Conservation (phyloP, 139 green algal genomes). For the Tetradesmus obliquus region DNA sequence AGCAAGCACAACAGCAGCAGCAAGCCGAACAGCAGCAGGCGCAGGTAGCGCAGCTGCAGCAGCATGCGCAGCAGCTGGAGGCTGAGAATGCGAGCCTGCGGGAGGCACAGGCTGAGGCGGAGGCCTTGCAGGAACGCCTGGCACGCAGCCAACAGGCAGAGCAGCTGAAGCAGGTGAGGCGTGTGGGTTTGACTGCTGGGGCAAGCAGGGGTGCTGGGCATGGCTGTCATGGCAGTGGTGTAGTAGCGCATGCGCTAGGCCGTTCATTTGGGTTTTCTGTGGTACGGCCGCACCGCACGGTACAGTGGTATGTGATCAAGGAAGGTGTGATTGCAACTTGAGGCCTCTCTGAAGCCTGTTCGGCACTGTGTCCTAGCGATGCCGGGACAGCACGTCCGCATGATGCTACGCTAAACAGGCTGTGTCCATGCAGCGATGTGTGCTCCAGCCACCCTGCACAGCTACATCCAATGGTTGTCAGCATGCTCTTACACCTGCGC, state of each 20-base stretch:
- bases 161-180: conserved; percentile 59
- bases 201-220: background rate
- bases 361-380: no score
- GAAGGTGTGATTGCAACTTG: no score
- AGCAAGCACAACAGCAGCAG: background rate
- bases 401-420: background rate
- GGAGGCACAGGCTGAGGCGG: background rate
- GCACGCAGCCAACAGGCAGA: conserved; percentile 49
- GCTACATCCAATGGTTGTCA: no score
- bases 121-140: background rate
- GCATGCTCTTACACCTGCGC: background rate
- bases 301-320: no score
- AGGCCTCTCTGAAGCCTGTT: no score
- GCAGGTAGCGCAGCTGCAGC: conserved; percentile 11
- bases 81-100: conserved; percentile 32
- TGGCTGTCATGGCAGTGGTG: background rate
- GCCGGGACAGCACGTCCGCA: no score
- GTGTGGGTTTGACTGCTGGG: background rate
- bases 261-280: no score
- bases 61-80: background rate
- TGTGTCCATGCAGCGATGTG: background rate
- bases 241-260: no score
- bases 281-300: no score
- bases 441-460: background rate
- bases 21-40: background rate